phyloP scores from a whole-genome alignment of 2,329 filamentous ascomycete genomes.

The Colletotrichum magnum region DNA sequence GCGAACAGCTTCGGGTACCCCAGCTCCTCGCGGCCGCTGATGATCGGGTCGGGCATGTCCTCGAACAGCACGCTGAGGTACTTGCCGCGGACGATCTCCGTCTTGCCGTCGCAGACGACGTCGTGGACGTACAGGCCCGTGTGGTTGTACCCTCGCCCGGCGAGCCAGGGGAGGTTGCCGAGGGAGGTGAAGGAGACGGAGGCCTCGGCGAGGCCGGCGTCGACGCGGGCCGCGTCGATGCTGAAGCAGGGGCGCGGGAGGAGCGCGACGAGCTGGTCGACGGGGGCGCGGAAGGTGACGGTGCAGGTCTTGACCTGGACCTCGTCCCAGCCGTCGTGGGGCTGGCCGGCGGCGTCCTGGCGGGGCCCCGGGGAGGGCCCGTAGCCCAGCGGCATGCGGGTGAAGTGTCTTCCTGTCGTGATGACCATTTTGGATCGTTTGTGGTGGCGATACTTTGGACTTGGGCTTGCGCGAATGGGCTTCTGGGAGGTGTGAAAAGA shows the following conservation, averaged over 20 bases:
- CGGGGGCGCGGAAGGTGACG: slow-evolving; percentile 11
- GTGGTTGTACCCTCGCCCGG: slow-evolving; percentile 69
- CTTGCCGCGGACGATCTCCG: slow-evolving; percentile 62
- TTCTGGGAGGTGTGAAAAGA: neutral
- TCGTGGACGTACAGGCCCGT: slow-evolving; percentile 74
- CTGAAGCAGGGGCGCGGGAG: slow-evolving; percentile 66
- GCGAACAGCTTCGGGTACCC: slow-evolving; percentile 71
- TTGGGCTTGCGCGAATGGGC: neutral
- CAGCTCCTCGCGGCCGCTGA: slow-evolving; percentile 71
- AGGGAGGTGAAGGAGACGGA: slow-evolving; percentile 59
- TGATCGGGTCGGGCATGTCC: slow-evolving; percentile 69
- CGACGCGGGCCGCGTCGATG: slow-evolving; percentile 62
- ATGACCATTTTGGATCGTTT: neutral
- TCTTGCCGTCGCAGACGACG: slow-evolving; percentile 67
- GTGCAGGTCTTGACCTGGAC: slow-evolving; percentile 13
- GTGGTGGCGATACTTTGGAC: neutral
- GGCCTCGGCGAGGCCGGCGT: slow-evolving; percentile 53
- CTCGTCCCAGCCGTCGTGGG: slow-evolving; percentile 17
- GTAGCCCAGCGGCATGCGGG: slow-evolving; percentile 27
- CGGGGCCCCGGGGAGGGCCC: slow-evolving; percentile 15
- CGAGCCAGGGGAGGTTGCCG: slow-evolving; percentile 71
- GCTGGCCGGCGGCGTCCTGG: slow-evolving; percentile 18
- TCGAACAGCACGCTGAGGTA: slow-evolving; percentile 73
- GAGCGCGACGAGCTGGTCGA: slow-evolving; percentile 64
- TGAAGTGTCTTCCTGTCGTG: slow-evolving; percentile 17